A percentile compares a stretch with the other conserved stretches of the same genome.
These are phyloP conservation scores for Penicillium pancosmium DNA, from an alignment of 495 filamentous ascomycete genomes.

Conservation along the genomic window DNA sequence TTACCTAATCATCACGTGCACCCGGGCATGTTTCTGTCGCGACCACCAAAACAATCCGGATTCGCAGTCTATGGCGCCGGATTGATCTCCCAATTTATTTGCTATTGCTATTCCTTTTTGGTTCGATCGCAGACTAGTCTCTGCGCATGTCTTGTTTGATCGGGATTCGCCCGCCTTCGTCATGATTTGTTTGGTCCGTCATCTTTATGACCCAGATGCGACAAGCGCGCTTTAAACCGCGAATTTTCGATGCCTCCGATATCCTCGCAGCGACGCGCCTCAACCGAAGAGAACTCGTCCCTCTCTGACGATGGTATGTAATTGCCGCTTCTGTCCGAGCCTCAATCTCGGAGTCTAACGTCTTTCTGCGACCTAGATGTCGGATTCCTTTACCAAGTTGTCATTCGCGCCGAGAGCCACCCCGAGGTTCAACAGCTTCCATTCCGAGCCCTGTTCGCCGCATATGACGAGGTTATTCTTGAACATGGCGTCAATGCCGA, in stretches of 20 bases:
- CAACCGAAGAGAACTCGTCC: constrained; percentile 50
- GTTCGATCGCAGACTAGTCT: constrained; percentile 22
- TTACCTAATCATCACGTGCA: constrained; percentile 33
- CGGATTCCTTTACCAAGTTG: constrained; percentile 74
- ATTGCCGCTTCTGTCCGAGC: neutral
- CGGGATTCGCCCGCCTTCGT: constrained; percentile 29
- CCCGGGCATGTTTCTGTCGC: constrained; percentile 32
- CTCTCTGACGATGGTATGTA: constrained; percentile 66
- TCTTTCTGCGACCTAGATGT: constrained; percentile 60
- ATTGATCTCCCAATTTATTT: constrained; percentile 4
- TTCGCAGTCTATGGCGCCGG: constrained; percentile 1
- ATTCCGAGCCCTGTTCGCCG: constrained; percentile 77
- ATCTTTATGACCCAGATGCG: constrained; percentile 56
- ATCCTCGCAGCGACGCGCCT: constrained; percentile 51
- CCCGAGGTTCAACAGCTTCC: constrained; percentile 65
- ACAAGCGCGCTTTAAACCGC: constrained; percentile 55
- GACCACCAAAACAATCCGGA: constrained; percentile 34
- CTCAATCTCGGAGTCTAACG: constrained; percentile 14
- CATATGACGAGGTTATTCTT: constrained; percentile 73
- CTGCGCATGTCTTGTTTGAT: constrained; percentile 17
- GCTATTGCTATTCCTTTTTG: constrained; percentile 7
- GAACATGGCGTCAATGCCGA: constrained; percentile 68
- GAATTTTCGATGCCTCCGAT: constrained; percentile 62
- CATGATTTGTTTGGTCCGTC: constrained; percentile 47
- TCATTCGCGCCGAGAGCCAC: constrained; percentile 67